Evolutionary conservation across 192 early-diverging fungal species (phyloP).

Genomic region (Ambispora gerdemannii): DNA sequence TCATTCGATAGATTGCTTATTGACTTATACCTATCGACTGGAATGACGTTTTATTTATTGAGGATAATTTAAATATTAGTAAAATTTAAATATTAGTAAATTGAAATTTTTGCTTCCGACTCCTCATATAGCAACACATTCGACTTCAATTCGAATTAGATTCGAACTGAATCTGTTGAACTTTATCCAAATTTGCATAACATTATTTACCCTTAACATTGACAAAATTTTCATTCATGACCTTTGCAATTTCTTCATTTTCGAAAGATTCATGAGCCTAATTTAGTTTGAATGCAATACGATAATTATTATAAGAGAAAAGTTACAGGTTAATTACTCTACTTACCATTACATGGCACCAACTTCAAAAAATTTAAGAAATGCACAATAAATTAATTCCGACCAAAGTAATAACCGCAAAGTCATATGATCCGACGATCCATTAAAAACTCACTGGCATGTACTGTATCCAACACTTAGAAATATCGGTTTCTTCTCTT

Average conservation of each 20-base stretch:
- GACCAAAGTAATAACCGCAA: background rate
- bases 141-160: too few species aligned
- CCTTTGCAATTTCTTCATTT: slow-evolving; percentile 46
- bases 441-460: slow-evolving; percentile 59
- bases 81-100: background rate
- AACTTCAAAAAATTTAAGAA: slow-evolving; percentile 30
- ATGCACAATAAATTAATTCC: background rate
- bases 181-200: background rate
- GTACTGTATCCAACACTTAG: slow-evolving; percentile 66
- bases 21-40: slow-evolving; percentile 29
- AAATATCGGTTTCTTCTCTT: slow-evolving; percentile 60
- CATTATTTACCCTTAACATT: slow-evolving; percentile 52
- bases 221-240: slow-evolving; percentile 62
- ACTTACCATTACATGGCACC: slow-evolving; percentile 64
- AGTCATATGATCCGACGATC: too few species aligned
- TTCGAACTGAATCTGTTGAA: too few species aligned
- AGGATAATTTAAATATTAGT: background rate
- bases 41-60: slow-evolving; percentile 1
- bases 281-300: too few species aligned
- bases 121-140: background rate
- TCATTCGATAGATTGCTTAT: background rate
- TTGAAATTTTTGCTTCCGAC: background rate
- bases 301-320: too few species aligned
- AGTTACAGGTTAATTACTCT: too few species aligned
- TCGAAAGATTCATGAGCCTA: slow-evolving; percentile 62